A percentile compares a stretch with the other conserved stretches of the same genome.
Evolutionary conservation across 1,284 basidiomycete genomes (phyloP).

Genomic region (Polyporus tsugae): DNA sequence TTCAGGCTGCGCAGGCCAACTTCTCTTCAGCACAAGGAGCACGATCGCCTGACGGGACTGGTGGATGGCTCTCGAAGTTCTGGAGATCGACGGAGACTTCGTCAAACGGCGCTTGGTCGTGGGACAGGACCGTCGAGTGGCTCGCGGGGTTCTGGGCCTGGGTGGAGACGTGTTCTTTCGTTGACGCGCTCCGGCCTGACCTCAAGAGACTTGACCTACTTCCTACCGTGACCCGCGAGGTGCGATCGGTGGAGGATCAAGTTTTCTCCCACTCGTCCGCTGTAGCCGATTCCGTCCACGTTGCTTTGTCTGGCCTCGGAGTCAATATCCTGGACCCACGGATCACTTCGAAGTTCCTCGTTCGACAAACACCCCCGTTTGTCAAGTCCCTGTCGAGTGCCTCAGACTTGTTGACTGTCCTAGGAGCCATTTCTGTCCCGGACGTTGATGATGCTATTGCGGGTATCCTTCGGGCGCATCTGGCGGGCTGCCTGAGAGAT

Average conservation of each 20-base stretch:
- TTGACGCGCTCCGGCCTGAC: background rate
- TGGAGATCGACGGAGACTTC: background rate
- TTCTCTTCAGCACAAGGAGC: background rate
- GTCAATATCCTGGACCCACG: slow-evolving; percentile 19
- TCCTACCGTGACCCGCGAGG: slow-evolving; percentile 4
- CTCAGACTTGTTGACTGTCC: slow-evolving; percentile 15
- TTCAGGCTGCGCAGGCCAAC: slow-evolving; percentile 1
- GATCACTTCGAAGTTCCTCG: slow-evolving; percentile 14
- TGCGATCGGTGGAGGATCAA: slow-evolving; percentile 7
- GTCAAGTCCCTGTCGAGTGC: slow-evolving; percentile 8
- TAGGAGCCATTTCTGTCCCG: background rate
- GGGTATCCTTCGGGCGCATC: slow-evolving; percentile 12
- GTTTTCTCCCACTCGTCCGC: slow-evolving; percentile 7
- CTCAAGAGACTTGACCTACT: slow-evolving; percentile 5
- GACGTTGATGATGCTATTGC: background rate
- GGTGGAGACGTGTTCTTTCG: slow-evolving; percentile 7
- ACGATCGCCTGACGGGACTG: background rate
- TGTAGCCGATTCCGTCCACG: background rate
- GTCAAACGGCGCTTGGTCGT: slow-evolving; percentile 6
- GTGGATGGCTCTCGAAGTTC: background rate
- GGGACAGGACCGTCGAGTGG: slow-evolving; percentile 13
- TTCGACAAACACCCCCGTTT: background rate
- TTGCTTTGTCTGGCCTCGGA: slow-evolving; percentile 7
- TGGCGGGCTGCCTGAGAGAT: slow-evolving; percentile 10
- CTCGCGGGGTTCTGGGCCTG: slow-evolving; percentile 14